Percentiles rank a stretch among this genome's conserved stretches.
These are phyloP conservation scores for Pichia thaimueangensis DNA, from an alignment of 805 yeast genomes.

Conservation along the genomic window DNA sequence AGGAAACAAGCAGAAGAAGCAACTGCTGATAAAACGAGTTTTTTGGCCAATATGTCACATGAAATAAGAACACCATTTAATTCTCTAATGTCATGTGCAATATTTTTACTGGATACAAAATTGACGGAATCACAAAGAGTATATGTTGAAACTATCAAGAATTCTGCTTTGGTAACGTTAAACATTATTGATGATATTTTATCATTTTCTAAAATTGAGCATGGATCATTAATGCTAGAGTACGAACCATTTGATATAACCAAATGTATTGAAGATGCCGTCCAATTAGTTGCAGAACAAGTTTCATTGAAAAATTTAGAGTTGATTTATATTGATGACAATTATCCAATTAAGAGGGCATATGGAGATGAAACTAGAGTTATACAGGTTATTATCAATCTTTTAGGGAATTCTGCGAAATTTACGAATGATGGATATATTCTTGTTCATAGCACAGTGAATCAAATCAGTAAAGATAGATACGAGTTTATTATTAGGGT, in stretches of 20 bases:
- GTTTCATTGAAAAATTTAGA: conserved; percentile 39
- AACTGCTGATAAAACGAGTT: conserved; percentile 48
- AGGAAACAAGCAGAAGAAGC: conserved; percentile 50
- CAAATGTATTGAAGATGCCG: conserved; percentile 41
- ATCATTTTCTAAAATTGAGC: conserved; percentile 50
- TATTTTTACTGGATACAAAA: conserved; percentile 43
- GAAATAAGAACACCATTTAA: conserved; percentile 54
- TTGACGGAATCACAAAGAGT: conserved; percentile 39
- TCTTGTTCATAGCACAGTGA: conserved; percentile 27
- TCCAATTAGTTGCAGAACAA: conserved; percentile 44
- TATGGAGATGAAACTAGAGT: conserved; percentile 45
- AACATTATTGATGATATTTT: conserved; percentile 49
- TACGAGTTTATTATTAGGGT: conserved; percentile 37
- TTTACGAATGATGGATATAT: conserved; percentile 41
- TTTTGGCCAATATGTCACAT: conserved; percentile 50
- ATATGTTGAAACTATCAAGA: conserved; percentile 46
- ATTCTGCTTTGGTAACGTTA: conserved; percentile 45
- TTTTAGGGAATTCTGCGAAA: conserved; percentile 49
- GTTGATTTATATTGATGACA: conserved; percentile 37
- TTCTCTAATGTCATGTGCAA: conserved; percentile 42
- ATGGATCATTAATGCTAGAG: conserved; percentile 43
- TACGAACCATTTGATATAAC: conserved; percentile 38
- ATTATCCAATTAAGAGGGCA: conserved; percentile 34
- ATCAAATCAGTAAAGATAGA: conserved; percentile 30
- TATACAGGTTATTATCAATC: conserved; percentile 44